Base-by-base conservation (phyloP, 2,329 filamentous ascomycete species). In the Pseudogymnoascus pannorum region DNA sequence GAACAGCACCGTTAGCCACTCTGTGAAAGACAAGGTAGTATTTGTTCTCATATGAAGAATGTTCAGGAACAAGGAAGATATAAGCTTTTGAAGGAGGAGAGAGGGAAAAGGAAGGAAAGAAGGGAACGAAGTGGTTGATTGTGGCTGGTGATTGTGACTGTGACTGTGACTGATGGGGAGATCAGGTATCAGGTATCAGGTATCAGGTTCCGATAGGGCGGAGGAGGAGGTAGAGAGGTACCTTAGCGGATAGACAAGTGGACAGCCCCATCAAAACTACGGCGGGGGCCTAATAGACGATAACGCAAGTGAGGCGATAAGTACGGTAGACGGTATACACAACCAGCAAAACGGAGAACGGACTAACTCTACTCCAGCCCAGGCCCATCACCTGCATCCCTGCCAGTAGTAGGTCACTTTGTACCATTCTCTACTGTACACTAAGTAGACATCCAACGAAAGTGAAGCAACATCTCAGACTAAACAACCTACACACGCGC, bases 401-500 rank as follows among this genome's bases (percentile, higher is more conserved):
- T 54, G 44, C 44, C 22, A 54, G n/a, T n/a, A n/a, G n/a, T n/a
- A n/a, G n/a, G n/a, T n/a, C n/a, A n/a, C n/a, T n/a, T n/a, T n/a
- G n/a, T n/a, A n/a, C n/a, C n/a, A n/a, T n/a, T n/a, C n/a, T n/a
- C n/a, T n/a, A n/a, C n/a, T n/a, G n/a, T n/a, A n/a, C n/a, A n/a
- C n/a, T n/a, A n/a, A n/a, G n/a, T n/a, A n/a, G 54, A 58, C 54
- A 20, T 58, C 54, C 33, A 36, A 36, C 54, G 33, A 36, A 58
- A 33, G 54, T 35, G 33, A 58, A 36, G 54, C 54, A 58, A 35
- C 54, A 36, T 16, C 54, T 58, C 33, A 24, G 29, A 58, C 54
- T 33, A 58, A 36, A 58, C 42, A 51, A 51, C 42, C 14, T 51
- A 35, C 54, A 58, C 20, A 58, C 54, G 54, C 54, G 54, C 54